These are phyloP conservation scores for Xylariaceae sp. DNA, from an alignment of 2,329 filamentous ascomycete species.

Conservation along the genomic window DNA sequence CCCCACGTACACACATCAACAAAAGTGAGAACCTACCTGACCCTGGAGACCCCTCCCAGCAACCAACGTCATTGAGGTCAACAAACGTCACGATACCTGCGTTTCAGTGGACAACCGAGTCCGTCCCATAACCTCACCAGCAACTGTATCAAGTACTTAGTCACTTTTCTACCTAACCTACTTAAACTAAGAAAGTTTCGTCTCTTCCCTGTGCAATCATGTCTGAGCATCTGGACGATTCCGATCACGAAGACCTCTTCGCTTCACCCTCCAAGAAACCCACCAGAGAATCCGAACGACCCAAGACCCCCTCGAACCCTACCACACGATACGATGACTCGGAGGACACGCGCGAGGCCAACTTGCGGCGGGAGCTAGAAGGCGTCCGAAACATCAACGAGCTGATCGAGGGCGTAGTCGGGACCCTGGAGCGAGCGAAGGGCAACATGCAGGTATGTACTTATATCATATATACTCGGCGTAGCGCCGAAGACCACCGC, in stretches of 20 bases:
- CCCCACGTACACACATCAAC: slow-evolving; percentile 14
- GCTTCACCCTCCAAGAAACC: slow-evolving; percentile 46
- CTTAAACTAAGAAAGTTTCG: not conserved
- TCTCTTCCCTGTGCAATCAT: slow-evolving; percentile 35
- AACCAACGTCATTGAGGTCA: slow-evolving; percentile 7
- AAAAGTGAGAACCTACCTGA: not conserved
- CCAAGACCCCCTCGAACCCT: slow-evolving; percentile 53
- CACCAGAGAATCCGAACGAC: slow-evolving; percentile 44
- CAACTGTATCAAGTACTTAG: too few relatives aligned
- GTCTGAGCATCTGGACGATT: slow-evolving; percentile 50
- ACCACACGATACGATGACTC: slow-evolving; percentile 45
- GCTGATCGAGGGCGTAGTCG: slow-evolving; percentile 78
- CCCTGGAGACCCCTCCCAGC: not conserved
- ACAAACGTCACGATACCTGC: not conserved
- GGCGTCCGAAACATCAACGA: slow-evolving; percentile 85
- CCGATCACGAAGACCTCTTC: slow-evolving; percentile 53
- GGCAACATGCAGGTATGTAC: slow-evolving; percentile 73
- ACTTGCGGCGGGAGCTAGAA: slow-evolving; percentile 77
- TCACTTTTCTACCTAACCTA: too few relatives aligned
- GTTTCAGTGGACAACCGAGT: too few relatives aligned
- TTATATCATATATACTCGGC: slow-evolving; percentile 1
- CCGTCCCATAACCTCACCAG: too few relatives aligned
- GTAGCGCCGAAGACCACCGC: too few relatives aligned
- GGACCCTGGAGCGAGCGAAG: slow-evolving; percentile 71
- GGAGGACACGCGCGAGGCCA: slow-evolving; percentile 71